These are phyloP conservation scores for Spathaspora hagerdaliae DNA, from an alignment of 805 yeast genomes.

Conservation along the genomic window DNA sequence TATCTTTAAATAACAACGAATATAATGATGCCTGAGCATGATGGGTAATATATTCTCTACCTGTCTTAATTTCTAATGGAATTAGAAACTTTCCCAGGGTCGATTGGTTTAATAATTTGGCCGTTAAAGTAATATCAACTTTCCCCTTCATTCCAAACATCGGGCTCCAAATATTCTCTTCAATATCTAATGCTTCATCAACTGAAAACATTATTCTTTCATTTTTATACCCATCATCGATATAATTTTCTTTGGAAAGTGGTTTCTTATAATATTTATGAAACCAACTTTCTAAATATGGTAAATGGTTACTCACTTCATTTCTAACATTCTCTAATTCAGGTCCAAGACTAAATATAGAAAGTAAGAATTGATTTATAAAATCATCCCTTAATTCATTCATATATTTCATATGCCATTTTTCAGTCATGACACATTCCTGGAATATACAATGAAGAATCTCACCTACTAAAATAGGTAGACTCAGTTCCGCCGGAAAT, in stretches of 20 bases:
- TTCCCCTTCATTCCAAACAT: conserved; percentile 84
- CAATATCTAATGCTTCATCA: conserved; percentile 71
- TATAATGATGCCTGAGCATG: conserved; percentile 85
- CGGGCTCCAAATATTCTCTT: conserved; percentile 91
- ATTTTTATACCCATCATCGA: conserved; percentile 23
- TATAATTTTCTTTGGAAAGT: conserved; percentile 9
- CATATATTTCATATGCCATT: conserved; percentile 38
- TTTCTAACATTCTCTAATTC: conserved; percentile 38
- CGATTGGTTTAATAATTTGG: conserved; percentile 30
- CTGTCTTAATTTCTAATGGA: conserved; percentile 91
- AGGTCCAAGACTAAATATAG: conserved; percentile 54
- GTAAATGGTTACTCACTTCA: conserved; percentile 45
- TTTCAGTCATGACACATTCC: conserved; percentile 39
- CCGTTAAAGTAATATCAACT: conserved; percentile 82
- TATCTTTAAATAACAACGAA: conserved; percentile 70
- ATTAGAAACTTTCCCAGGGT: conserved; percentile 46
- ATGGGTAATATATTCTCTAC: conserved; percentile 62
- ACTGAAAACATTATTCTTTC: conserved; percentile 46
- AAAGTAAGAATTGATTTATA: conserved; percentile 42
- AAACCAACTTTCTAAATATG: conserved; percentile 53
- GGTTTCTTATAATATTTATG: conserved; percentile 36
- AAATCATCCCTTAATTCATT: conserved; percentile 31
- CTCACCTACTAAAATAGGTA: conserved; percentile 75
- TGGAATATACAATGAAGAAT: conserved; percentile 79
- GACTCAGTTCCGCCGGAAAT: conserved; percentile 59